Base-by-base conservation (phyloP, 768 basidiomycete species). In the Xanthoconium purpureum region DNA sequence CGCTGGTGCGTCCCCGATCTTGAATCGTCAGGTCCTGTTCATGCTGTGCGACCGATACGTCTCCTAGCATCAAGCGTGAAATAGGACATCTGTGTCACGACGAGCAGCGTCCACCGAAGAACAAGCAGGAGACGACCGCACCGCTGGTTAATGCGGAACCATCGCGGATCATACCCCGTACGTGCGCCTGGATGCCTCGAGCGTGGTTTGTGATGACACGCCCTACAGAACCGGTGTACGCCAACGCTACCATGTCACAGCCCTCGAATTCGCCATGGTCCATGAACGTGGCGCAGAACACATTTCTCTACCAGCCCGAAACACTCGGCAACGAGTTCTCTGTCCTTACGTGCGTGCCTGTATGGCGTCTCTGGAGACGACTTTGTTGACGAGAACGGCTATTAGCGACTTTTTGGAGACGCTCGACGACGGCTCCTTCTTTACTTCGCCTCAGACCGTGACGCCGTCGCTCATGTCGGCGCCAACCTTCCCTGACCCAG, bases 31-130 rank as follows among this genome's bases (percentile, higher is more conserved):
- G 54, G 3, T 14, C 38, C n/a, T 37, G 15, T 32, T 11, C 45
- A 61, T 17, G 51, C 52, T 48, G 9, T 8, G 47, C 63, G 36
- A 53, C 52, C 40, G 54, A 52, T 53, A 18, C 32, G n/a, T 57
- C 50, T 28, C 32, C 47, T 64, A 95, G 94, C 66, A 92, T 98
- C 65, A 98, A 98, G 72, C 85, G 96, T 38, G 95, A 98, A 72
- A 98, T 98, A 58, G 91, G 93, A 0, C 93, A 97, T 74, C 78
- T 96, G 14, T 97, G 94, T 66, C 89, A 92, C 63, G 95, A 96
- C 70, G 93, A 95, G 67, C 83, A 83, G 55, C 79, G 84, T 47
- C 78, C 79, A 2, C 57, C 62, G 1, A 84, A 84, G 65, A 70
- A 67, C 17, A 85, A 84, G 57, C 75, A 78, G 36, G 68, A 70